These are phyloP conservation scores for Eucalyptus leucophloia DNA, from an alignment of 345 rosid species.

Conservation along the genomic window DNA sequence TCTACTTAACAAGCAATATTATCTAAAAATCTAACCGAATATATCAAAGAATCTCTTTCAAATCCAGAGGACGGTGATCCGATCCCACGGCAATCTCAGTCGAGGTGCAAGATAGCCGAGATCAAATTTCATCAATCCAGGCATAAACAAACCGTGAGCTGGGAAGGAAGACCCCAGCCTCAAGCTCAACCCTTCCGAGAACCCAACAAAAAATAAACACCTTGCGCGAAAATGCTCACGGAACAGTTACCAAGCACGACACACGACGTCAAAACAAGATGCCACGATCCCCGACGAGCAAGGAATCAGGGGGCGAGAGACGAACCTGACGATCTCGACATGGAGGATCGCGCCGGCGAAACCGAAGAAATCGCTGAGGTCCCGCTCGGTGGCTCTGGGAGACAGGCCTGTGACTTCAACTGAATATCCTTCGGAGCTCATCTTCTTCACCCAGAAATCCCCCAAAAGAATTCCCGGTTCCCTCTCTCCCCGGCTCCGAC, in stretches of 20 bases:
- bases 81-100: not conserved
- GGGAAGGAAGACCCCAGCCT: not conserved
- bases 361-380: conserved; percentile 59
- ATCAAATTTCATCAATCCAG: not conserved
- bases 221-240: no score
- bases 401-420: conserved; percentile 71
- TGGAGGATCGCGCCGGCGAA: conserved; percentile 49
- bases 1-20: no score
- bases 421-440: conserved; percentile 35
- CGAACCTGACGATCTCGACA: conserved; percentile 58
- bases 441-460: conserved; percentile 3
- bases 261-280: no score
- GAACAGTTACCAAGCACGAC: no score
- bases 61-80: not conserved
- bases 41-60: not conserved
- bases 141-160: not conserved
- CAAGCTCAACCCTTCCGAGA: not conserved
- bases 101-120: not conserved
- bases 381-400: conserved; percentile 48
- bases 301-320: not conserved
- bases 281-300: not conserved
- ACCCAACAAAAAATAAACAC: not conserved
- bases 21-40: no score
- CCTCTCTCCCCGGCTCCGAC: not conserved
- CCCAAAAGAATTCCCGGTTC: not conserved